phyloP scores from a whole-genome alignment of 805 yeast species.

The Candida methanosorbosa region DNA sequence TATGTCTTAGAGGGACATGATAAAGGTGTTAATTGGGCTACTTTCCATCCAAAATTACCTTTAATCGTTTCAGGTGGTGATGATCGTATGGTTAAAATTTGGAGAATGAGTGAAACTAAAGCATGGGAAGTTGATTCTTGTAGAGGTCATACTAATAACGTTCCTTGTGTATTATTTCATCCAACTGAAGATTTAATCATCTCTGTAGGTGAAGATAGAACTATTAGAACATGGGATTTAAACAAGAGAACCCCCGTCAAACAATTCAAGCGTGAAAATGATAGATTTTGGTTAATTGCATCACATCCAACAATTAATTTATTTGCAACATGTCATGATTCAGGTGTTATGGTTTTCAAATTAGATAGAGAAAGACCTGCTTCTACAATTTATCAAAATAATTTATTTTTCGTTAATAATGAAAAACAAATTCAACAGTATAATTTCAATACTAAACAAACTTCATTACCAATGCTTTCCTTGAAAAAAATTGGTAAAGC shows the following conservation, averaged over 20 bases:
- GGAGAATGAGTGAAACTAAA: constrained; percentile 96
- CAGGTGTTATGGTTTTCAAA: constrained; percentile 97
- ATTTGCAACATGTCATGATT: constrained; percentile 94
- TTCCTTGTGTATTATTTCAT: constrained; percentile 82
- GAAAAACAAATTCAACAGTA: constrained; percentile 82
- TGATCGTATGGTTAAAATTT: constrained; percentile 87
- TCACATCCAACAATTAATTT: constrained; percentile 86
- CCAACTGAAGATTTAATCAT: constrained; percentile 87
- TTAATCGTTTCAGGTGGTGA: constrained; percentile 93
- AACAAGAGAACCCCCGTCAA: constrained; percentile 89
- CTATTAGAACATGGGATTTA: constrained; percentile 94
- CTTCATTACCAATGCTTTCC: constrained; percentile 71
- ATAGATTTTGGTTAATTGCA: constrained; percentile 88
- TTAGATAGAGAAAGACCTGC: constrained; percentile 97
- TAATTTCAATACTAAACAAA: constrained; percentile 56
- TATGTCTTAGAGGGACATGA: constrained; percentile 97
- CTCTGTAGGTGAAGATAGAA: constrained; percentile 93
- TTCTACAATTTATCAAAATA: constrained; percentile 62
- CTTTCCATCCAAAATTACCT: constrained; percentile 95
- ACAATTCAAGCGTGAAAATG: constrained; percentile 88
- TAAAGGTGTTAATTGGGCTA: constrained; percentile 97
- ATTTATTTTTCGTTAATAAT: constrained; percentile 64
- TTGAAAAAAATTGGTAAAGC: constrained; percentile 77
- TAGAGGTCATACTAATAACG: constrained; percentile 94
- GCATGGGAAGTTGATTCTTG: constrained; percentile 99